Evolutionary conservation across 2,329 filamentous ascomycete species (phyloP), one percentile per base, ranked within the genome.

Genomic region (Diplodia intermedia): DNA sequence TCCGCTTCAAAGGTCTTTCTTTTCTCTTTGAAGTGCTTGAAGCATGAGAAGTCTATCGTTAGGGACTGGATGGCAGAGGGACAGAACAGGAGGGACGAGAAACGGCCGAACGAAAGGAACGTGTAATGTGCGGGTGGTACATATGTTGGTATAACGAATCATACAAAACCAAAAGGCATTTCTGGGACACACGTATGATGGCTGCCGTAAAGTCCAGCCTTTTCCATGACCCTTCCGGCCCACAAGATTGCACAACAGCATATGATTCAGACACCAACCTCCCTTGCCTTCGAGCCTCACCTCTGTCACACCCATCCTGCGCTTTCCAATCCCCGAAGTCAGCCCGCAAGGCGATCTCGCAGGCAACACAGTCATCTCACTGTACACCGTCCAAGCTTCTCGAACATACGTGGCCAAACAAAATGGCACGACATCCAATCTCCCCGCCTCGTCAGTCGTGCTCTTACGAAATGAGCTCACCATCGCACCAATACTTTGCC

Each of bases 101-200:
- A 36, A 52, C 36, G 60, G 47, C 60, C 43, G 52, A 31, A 63
- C 50, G 57, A 62, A 47, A 36, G 43, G n/a, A 29, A 47, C n/a
- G 36, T n/a, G n/a, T n/a, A 26, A 40, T n/a, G 11, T 29, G 38
- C 9, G 26, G 31, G 43, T 20, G 18, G n/a, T 11, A 47, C n/a
- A 20, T 47, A 47, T 8, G 18, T 9, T 20, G n/a, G 1, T 47
- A 4, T 47, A n/a, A 47, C 11, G 43, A 47, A 47, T n/a, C 2
- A 47, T 9, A 11, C 9, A 20, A 47, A 47, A 47, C 3, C 3
- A n/a, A 47, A n/a, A 47, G 18, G 26, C 26, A 26, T 26, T 26
- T 26, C 26, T 4, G 26, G 26, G 3, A 26, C 26, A 26, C 26
- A 26, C 4, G 26, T 4, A 26, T 26, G 26, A 26, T 26, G 26